Evolutionary conservation across 768 basidiomycete species (phyloP).

Genomic region (Erythrobasidium yunnanense): DNA sequence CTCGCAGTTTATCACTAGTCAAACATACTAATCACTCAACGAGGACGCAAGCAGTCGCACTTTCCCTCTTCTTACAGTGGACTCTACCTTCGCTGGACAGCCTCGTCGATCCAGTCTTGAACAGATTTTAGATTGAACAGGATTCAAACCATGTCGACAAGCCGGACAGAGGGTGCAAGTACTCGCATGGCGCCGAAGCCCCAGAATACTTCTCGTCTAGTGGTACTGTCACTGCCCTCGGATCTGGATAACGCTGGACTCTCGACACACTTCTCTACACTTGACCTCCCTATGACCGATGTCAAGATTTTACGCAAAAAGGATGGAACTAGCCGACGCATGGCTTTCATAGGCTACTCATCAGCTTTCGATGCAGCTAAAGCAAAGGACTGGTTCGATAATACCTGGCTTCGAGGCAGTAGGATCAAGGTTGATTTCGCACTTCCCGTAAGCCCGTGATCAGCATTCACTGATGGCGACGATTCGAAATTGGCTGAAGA

Average conservation of each 20-base stretch:
- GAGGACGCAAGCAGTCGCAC: too few relatives aligned
- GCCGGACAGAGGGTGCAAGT: too few relatives aligned
- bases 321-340: constrained; percentile 67
- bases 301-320: constrained; percentile 63
- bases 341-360: constrained; percentile 89
- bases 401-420: constrained; percentile 68
- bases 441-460: constrained; percentile 50
- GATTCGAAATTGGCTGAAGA: too few relatives aligned
- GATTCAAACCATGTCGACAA: too few relatives aligned
- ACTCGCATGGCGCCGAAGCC: too few relatives aligned
- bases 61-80: too few relatives aligned
- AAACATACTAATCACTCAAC: too few relatives aligned
- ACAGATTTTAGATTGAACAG: too few relatives aligned
- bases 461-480: too few relatives aligned
- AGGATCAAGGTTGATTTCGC: constrained; percentile 64
- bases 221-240: constrained; percentile 13
- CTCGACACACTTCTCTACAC: neutral
- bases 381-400: constrained; percentile 73
- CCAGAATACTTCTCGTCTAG: constrained; percentile 5
- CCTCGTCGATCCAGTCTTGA: too few relatives aligned
- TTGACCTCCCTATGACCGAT: constrained; percentile 55
- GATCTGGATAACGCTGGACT: neutral
- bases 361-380: constrained; percentile 59
- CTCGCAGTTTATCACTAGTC: neutral
- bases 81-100: too few relatives aligned